phyloP scores from a whole-genome alignment of 2,329 filamentous ascomycete species.

The Botrytis aclada region DNA sequence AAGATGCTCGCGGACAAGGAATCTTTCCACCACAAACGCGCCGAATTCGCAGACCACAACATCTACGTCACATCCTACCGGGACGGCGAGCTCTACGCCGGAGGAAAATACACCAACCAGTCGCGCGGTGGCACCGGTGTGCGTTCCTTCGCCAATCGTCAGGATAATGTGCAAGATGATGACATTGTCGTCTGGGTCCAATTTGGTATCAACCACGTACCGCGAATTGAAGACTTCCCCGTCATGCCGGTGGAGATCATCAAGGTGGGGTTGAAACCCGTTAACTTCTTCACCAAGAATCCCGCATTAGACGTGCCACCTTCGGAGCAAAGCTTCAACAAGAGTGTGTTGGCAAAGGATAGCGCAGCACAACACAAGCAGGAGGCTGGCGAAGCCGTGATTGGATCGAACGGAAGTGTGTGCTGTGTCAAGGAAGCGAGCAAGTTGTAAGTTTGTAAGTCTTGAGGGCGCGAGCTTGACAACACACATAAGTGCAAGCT shows the following conservation, averaged over 20 bases:
- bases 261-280: constrained; percentile 48
- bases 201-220: constrained; percentile 61
- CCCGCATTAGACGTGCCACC: constrained; percentile 51
- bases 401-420: constrained; percentile 8
- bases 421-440: constrained; percentile 19
- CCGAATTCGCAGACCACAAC: constrained; percentile 53
- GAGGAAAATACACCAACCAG: constrained; percentile 56
- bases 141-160: constrained; percentile 51
- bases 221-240: constrained; percentile 63
- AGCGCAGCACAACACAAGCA: constrained; percentile 7
- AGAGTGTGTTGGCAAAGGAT: constrained; percentile 29
- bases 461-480: background rate
- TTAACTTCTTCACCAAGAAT: constrained; percentile 52
- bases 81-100: constrained; percentile 52
- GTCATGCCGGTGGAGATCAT: constrained; percentile 63
- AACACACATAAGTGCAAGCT: background rate
- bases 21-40: constrained; percentile 48
- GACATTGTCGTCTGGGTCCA: constrained; percentile 59
- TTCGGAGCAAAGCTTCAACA: constrained; percentile 44
- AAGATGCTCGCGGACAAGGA: constrained; percentile 51
- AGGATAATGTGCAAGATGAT: constrained; percentile 48
- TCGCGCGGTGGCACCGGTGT: constrained; percentile 53
- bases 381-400: background rate
- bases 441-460: constrained; percentile 12
- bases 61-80: constrained; percentile 55